phyloP scores from a whole-genome alignment of 768 basidiomycete species.

The Auriscalpium orientale region DNA sequence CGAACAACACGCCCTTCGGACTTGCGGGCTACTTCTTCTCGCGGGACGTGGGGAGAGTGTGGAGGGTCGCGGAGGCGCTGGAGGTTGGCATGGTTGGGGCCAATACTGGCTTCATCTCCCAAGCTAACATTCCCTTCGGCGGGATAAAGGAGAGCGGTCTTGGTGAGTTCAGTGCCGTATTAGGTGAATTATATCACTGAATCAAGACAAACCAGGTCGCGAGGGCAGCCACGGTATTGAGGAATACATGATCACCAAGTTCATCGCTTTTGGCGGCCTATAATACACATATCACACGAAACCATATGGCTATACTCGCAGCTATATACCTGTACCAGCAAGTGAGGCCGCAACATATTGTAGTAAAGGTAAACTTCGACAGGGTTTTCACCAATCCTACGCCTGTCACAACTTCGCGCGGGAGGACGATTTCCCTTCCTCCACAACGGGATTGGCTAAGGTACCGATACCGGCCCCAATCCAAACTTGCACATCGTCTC shows the following conservation, averaged over 20 bases:
- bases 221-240: conserved; percentile 88
- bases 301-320: neutral
- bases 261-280: conserved; percentile 76
- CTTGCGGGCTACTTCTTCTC: conserved; percentile 94
- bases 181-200: conserved; percentile 6
- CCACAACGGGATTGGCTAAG: conserved; percentile 68
- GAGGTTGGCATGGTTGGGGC: conserved; percentile 92
- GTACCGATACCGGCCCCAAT: conserved; percentile 72
- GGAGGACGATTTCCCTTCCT: conserved; percentile 38
- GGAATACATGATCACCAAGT: conserved; percentile 79
- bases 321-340: neutral
- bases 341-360: neutral
- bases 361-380: conserved; percentile 1
- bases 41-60: conserved; percentile 78
- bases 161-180: conserved; percentile 25
- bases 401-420: conserved; percentile 33
- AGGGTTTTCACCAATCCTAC: neutral
- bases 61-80: conserved; percentile 89
- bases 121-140: conserved; percentile 80
- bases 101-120: conserved; percentile 75
- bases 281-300: conserved; percentile 11
- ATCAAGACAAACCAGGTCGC: conserved; percentile 37
- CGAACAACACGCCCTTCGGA: conserved; percentile 78
- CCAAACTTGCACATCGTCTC: conserved; percentile 64
- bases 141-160: conserved; percentile 87